Evolutionary conservation across 2,329 filamentous ascomycete species (phyloP), one percentile per base, ranked within the genome.

Genomic region (Trichoderma brevicompactum): DNA sequence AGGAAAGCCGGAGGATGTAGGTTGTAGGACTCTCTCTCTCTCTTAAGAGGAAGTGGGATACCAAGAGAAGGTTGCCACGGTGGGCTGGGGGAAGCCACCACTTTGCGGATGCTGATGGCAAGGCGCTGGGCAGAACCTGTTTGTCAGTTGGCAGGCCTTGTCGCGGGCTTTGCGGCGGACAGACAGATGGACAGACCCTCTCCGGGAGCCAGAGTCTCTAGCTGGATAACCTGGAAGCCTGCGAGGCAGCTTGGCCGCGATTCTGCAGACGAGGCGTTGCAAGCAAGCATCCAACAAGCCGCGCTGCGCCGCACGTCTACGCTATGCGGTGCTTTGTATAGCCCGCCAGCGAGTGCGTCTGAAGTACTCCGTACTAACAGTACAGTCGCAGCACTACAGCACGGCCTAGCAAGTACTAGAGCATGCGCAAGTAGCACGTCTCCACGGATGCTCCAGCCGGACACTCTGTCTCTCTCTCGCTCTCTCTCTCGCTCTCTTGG

Each of bases 51-150:
- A 23, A 23, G n/a, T 54, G 17, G 50, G 32, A 54, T 19, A 40
- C 9, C 7, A 34, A 40, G 34, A 48, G 17, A 63, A 63, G 59
- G 49, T 63, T 63, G 59, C 59, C 59, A 63, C 59, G 59, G 59
- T 63, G 59, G 59, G 59, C 36, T 62, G 48, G 59, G 59, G 58
- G 46, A 52, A 52, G 44, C 58, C 58, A 52, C 58, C 46, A 52
- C 58, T 60, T 52, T 41, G 58, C 34, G 48, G 36, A 17, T 50
- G 49, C 59, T n/a, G 49, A 63, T 44, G 58, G 36, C 52, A 41
- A 54, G 36, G 52, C 36, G 36, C 36, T 28, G 7, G 52, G 52
- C 17, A 50, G 48, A 28, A 28, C 48, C 48, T 32, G 15, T 15
- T 23, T 50, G 23, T n/a, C 46, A 28, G 46, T 36, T 36, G 32